These are phyloP conservation scores for Trametes cingulata DNA, from an alignment of 768 basidiomycete genomes.

Conservation along the genomic window DNA sequence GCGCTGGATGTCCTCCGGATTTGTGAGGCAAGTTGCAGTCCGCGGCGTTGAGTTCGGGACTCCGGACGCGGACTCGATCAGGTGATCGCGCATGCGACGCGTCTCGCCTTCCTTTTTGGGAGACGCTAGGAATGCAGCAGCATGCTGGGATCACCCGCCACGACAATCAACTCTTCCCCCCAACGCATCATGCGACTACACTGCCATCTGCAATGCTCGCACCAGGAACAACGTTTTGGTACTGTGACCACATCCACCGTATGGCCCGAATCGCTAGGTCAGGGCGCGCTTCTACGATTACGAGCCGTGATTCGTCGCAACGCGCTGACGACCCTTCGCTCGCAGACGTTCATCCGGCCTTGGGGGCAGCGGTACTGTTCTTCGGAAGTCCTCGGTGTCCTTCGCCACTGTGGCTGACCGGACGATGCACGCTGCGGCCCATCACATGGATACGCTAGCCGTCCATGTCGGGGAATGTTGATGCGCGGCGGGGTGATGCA, in stretches of 20 bases:
- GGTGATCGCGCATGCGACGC: constrained; percentile 1
- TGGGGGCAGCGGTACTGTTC: neutral
- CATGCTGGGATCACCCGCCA: neutral
- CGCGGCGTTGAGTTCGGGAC: neutral
- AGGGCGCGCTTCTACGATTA: neutral
- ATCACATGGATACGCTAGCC: neutral
- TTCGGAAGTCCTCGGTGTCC: neutral
- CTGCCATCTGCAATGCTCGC: neutral
- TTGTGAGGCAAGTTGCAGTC: neutral
- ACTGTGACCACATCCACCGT: neutral
- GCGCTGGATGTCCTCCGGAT: neutral
- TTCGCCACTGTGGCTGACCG: neutral
- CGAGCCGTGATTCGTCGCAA: neutral
- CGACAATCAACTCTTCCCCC: neutral
- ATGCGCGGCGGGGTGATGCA: constrained; percentile 10
- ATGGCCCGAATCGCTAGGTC: neutral
- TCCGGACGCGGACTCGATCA: neutral
- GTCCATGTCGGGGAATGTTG: neutral
- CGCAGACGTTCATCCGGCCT: neutral
- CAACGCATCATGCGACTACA: neutral
- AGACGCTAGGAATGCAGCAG: neutral
- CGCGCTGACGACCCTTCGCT: neutral
- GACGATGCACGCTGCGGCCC: neutral
- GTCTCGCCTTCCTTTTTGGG: neutral
- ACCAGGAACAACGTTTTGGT: neutral